Evolutionary conservation across 2,329 filamentous ascomycete species (phyloP).

Genomic region (Botrytis hyacinthi): DNA sequence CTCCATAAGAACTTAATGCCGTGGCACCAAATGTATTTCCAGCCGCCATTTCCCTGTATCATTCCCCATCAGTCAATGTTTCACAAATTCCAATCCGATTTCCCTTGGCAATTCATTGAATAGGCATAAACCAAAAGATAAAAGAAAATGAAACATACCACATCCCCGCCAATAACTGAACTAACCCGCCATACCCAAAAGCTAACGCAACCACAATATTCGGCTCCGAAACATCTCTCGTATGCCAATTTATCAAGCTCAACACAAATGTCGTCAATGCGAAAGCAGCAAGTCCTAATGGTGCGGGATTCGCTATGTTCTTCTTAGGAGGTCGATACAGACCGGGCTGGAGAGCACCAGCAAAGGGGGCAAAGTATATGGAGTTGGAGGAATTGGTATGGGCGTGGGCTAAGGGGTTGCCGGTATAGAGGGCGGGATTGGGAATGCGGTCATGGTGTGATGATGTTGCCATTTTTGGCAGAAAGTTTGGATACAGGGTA

Average conservation of each 20-base stretch:
- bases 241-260: neutral
- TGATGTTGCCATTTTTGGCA: neutral
- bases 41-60: neutral
- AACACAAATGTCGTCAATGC: neutral
- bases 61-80: neutral
- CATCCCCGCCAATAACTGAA: neutral
- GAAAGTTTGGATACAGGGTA: neutral
- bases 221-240: neutral
- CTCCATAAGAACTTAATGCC: neutral
- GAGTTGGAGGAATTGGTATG: neutral
- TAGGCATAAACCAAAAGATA: neutral
- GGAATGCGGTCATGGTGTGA: neutral
- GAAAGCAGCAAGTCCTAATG: neutral
- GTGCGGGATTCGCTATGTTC: neutral
- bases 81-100: neutral
- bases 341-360: neutral
- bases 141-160: neutral
- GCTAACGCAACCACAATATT: neutral
- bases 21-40: neutral
- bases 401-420: neutral
- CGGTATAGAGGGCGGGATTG: neutral
- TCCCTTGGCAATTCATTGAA: accelerated
- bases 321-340: neutral
- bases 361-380: neutral
- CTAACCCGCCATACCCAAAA: neutral